Percentiles rank a stretch among this genome's conserved stretches.
These are phyloP conservation scores for Pyricularia sp. DNA, from an alignment of 2,329 filamentous ascomycete species.

Conservation along the genomic window DNA sequence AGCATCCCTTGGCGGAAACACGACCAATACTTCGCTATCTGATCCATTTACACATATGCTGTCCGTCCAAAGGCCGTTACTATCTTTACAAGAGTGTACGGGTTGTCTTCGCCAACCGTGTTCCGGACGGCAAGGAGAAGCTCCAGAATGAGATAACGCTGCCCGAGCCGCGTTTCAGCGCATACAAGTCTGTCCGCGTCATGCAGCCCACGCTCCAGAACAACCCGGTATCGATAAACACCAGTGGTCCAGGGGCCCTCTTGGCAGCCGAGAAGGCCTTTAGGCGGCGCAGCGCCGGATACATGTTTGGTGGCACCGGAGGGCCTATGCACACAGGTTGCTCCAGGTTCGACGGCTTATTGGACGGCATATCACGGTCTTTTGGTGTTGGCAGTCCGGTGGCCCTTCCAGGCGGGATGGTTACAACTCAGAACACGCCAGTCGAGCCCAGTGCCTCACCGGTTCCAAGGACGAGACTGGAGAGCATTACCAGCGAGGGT, in stretches of 20 bases:
- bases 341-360: neutral
- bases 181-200: constrained; percentile 62
- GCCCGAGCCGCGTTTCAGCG: constrained; percentile 77
- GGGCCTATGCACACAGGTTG: neutral
- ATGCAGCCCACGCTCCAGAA: constrained; percentile 28
- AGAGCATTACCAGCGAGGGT: constrained; percentile 21
- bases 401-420: neutral
- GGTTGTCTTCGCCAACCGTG: constrained; percentile 92
- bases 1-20: constrained; percentile 26
- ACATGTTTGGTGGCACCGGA: constrained; percentile 12
- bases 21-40: constrained; percentile 78
- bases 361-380: neutral
- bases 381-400: neutral
- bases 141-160: constrained; percentile 82
- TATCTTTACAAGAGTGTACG: constrained; percentile 89
- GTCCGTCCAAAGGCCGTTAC: constrained; percentile 70
- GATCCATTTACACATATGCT: constrained; percentile 89
- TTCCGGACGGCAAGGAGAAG: constrained; percentile 90
- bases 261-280: constrained; percentile 51
- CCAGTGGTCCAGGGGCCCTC: constrained; percentile 29
- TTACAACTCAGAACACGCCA: constrained; percentile 18
- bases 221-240: constrained; percentile 3
- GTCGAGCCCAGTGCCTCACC: constrained; percentile 45
- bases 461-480: constrained; percentile 20
- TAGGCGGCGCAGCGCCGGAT: constrained; percentile 47